phyloP scores from a whole-genome alignment of 2,329 filamentous ascomycete species.

The Diaporthe humulicola region DNA sequence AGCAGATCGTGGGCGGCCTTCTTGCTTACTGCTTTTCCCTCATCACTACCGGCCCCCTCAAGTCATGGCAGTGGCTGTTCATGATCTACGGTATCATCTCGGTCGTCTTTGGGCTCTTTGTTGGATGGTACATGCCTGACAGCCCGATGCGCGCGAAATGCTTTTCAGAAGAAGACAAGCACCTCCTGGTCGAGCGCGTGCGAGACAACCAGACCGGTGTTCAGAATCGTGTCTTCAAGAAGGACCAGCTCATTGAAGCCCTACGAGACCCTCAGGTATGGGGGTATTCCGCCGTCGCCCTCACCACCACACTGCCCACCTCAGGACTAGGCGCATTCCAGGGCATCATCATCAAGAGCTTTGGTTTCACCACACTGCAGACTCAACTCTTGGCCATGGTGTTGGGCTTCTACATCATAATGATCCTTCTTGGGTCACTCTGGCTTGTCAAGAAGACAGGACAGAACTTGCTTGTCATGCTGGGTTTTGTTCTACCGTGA shows the following conservation, averaged over 20 bases:
- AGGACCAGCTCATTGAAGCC: conserved; percentile 62
- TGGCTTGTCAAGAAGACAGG: conserved; percentile 77
- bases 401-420: conserved; percentile 79
- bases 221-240: conserved; percentile 66
- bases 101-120: conserved; percentile 74
- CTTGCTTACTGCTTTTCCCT: conserved; percentile 74
- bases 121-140: conserved; percentile 75
- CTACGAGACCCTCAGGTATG: conserved; percentile 76
- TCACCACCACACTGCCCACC: conserved; percentile 81
- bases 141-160: conserved; percentile 80
- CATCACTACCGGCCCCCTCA: conserved; percentile 65
- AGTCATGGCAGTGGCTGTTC: conserved; percentile 79
- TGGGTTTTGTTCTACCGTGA: conserved; percentile 74
- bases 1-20: conserved; percentile 80
- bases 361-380: conserved; percentile 74
- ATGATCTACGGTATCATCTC: conserved; percentile 74
- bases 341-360: conserved; percentile 79
- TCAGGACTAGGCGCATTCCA: conserved; percentile 80
- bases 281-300: conserved; percentile 74
- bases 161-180: conserved; percentile 75
- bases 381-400: conserved; percentile 84
- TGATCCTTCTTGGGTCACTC: conserved; percentile 74
- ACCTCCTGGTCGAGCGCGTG: conserved; percentile 72
- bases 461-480: conserved; percentile 79
- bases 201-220: conserved; percentile 72